phyloP scores from a whole-genome alignment of 2,329 filamentous ascomycete species.

The Apiospora kogelbergensis region DNA sequence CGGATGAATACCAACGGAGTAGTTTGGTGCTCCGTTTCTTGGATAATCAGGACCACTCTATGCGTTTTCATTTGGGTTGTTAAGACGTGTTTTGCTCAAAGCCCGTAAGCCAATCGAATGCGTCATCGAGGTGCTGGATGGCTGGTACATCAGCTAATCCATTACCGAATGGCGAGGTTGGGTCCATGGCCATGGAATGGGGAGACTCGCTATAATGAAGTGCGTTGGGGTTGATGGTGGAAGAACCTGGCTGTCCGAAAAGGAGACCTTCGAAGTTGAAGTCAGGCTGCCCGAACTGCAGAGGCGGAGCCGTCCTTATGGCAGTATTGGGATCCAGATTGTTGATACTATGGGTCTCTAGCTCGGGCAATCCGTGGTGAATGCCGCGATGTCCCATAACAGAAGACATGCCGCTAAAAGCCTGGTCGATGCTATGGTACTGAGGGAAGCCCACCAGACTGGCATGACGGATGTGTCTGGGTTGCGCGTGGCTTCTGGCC shows the following conservation, averaged over 20 bases:
- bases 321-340: constrained; percentile 64
- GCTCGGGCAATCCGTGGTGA: constrained; percentile 71
- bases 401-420: constrained; percentile 72
- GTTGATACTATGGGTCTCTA: constrained; percentile 75
- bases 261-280: constrained; percentile 70
- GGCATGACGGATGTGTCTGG: constrained; percentile 68
- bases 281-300: constrained; percentile 63
- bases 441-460: constrained; percentile 70
- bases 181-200: constrained; percentile 63
- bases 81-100: constrained; percentile 53
- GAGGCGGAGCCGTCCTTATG: constrained; percentile 74
- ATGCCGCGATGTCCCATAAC: constrained; percentile 66
- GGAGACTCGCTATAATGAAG: constrained; percentile 84
- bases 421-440: constrained; percentile 53
- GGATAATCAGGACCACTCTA: too few species aligned
- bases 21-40: too few species aligned
- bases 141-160: constrained; percentile 58
- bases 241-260: constrained; percentile 62
- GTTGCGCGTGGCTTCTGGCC: constrained; percentile 46
- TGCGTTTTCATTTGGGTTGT: constrained; percentile 69
- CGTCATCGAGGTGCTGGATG: constrained; percentile 67
- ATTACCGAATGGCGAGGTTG: constrained; percentile 59
- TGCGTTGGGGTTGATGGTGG: constrained; percentile 68
- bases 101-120: constrained; percentile 78
- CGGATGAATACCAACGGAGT: too few species aligned